Base-by-base conservation (phyloP, 2,329 filamentous ascomycete genomes). In the Trichoderma guizhouense region DNA sequence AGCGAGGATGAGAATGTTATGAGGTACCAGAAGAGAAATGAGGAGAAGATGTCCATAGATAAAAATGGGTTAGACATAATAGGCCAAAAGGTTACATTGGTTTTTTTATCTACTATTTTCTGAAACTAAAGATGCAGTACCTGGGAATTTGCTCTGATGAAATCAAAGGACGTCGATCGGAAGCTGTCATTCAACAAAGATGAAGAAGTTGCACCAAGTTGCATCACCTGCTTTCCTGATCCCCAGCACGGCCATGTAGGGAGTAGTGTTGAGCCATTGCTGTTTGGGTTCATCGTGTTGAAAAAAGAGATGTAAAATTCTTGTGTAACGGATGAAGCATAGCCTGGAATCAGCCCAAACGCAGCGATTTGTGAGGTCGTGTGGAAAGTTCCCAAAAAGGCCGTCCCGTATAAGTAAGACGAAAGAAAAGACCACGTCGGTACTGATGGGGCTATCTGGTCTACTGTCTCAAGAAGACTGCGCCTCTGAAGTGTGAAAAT, bases 401-500 rank as follows among this genome's bases (percentile, higher is more conserved):
- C 15, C 36, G 36, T 39, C 36, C 36, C 36, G 36, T 39, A 39
- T 39, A 39, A 39, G 36, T 39, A 39, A 39, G 36, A 39, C 36
- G 36, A 1, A 18, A 39, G 36, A 39, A 39, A 39, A 0, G 36
- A 39, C 36, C 36, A 39, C 7, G 36, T 53, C 3, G 47, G 47
- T 24, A 53, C 24, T 53, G 47, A 53, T 53, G 47, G 47, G 47
- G 8, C 47, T 53, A 53, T 24, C 12, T 53, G 47, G 9, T 53
- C 24, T 12, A 53, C 47, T 14, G 18, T 53, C 12, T 53, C 47
- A 53, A 53, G 47, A 14, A 53, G 47, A 53, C 24, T 53, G 18
- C 93, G 89, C 1, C 93, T 89, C 0, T 89, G 88, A 0, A 95
- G 84, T 0, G 91, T 94, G 81, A 95, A 95, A 2, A 88, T 88